These are phyloP conservation scores for Pseudogymnoascus sp. DNA, from an alignment of 2,329 filamentous ascomycete species.

Conservation along the genomic window DNA sequence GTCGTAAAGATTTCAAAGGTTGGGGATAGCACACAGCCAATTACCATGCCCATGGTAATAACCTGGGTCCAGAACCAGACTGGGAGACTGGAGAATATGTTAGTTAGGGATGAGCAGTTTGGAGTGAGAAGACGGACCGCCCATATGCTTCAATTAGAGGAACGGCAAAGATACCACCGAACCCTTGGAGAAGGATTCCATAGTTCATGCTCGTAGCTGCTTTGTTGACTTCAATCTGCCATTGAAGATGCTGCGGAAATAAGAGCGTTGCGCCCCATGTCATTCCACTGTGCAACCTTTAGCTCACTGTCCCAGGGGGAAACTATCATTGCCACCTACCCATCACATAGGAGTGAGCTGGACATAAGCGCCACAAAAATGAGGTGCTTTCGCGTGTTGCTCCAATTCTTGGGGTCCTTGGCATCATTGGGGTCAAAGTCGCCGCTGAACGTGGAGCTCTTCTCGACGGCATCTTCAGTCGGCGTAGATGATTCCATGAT, in stretches of 20 bases:
- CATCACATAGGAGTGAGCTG: not conserved
- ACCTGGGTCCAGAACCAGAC: constrained; percentile 36
- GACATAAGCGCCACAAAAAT: not conserved
- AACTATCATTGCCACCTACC: not conserved
- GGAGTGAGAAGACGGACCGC: constrained; percentile 26
- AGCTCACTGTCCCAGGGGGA: not conserved
- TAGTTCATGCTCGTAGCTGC: constrained; percentile 34
- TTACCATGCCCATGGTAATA: constrained; percentile 32
- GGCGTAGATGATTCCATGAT: not conserved
- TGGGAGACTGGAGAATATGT: constrained; percentile 29
- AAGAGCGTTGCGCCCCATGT: constrained; percentile 34
- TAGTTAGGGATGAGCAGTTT: not conserved
- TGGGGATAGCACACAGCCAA: constrained; percentile 33
- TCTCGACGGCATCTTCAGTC: not conserved
- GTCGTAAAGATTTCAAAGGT: constrained; percentile 34
- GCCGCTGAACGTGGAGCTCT: not conserved
- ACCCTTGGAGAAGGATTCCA: constrained; percentile 32
- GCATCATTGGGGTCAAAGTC: not conserved
- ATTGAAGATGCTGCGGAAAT: constrained; percentile 32
- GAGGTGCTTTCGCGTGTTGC: not conserved
- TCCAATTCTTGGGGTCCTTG: not conserved
- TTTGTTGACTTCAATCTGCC: constrained; percentile 28
- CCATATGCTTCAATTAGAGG: constrained; percentile 34
- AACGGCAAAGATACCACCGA: constrained; percentile 32
- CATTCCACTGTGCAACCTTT: constrained; percentile 26